These are phyloP conservation scores for Xylariales sp. DNA, from an alignment of 2,329 filamentous ascomycete genomes.

Conservation along the genomic window DNA sequence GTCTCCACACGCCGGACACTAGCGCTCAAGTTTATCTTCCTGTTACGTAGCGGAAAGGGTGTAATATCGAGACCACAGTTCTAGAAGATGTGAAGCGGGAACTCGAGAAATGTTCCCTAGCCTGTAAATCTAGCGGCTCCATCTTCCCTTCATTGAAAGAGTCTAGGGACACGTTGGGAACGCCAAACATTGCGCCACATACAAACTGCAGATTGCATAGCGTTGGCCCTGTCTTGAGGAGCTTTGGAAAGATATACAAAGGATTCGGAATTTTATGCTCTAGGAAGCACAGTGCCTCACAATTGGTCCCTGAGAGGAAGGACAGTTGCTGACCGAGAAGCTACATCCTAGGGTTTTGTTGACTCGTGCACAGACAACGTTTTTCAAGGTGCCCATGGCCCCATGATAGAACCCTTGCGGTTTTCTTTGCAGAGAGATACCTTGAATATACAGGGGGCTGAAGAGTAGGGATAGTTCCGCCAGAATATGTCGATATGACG, in stretches of 20 bases:
- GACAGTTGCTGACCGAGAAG: background rate
- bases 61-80: too few relatives aligned
- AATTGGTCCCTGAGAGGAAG: background rate
- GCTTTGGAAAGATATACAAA: conserved; percentile 14
- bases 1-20: too few relatives aligned
- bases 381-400: background rate
- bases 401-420: too few relatives aligned
- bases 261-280: background rate
- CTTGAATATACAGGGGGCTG: background rate
- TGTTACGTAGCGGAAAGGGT: too few relatives aligned
- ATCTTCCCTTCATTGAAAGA: conserved; percentile 3
- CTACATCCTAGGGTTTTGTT: conserved; percentile 18
- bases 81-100: too few relatives aligned
- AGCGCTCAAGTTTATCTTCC: too few relatives aligned
- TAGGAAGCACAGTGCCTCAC: conserved; percentile 13
- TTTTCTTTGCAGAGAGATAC: background rate
- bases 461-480: conserved; percentile 1
- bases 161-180: conserved; percentile 14
- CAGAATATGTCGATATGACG: background rate
- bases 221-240: conserved; percentile 18
- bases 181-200: background rate
- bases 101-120: too few relatives aligned
- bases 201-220: conserved; percentile 5
- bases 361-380: conserved; percentile 21
- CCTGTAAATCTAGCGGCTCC: background rate